These are phyloP conservation scores for Ammopiptanthus mongolicus DNA, from an alignment of 306 rosid genomes.

Conservation along the genomic window DNA sequence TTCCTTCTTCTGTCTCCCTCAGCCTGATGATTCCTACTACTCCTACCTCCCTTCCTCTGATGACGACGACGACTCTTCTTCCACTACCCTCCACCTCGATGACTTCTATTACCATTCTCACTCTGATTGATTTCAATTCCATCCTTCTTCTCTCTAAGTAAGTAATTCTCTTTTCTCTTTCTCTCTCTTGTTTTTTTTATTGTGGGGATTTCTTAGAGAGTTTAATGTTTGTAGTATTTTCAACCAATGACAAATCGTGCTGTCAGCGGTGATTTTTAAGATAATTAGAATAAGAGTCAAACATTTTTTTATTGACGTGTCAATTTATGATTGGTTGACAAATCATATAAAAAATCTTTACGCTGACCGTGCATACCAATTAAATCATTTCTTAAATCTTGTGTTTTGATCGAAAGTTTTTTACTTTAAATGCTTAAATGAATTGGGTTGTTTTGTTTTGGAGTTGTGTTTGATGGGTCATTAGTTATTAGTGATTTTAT, in stretches of 20 bases:
- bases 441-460: not conserved
- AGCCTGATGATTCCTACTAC: slow-evolving; percentile 36
- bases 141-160: slow-evolving; percentile 9
- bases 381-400: no score
- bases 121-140: slow-evolving; percentile 42
- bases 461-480: not conserved
- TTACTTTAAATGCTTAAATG: not conserved
- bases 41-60: slow-evolving; percentile 38
- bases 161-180: slow-evolving; percentile 8
- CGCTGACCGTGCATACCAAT: no score
- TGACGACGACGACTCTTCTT: slow-evolving; percentile 27
- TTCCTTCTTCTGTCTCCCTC: slow-evolving; percentile 67
- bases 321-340: no score
- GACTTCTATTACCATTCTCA: slow-evolving; percentile 48
- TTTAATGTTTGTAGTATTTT: no score
- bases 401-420: not conserved
- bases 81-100: slow-evolving; percentile 34
- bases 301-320: no score
- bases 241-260: no score
- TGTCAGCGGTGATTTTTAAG: no score
- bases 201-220: no score
- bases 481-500: not conserved
- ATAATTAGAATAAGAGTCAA: no score
- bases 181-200: not conserved
- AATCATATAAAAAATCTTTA: no score